Base-by-base conservation (phyloP, 306 rosid genomes). In the Sphenostylis stenocarpa region DNA sequence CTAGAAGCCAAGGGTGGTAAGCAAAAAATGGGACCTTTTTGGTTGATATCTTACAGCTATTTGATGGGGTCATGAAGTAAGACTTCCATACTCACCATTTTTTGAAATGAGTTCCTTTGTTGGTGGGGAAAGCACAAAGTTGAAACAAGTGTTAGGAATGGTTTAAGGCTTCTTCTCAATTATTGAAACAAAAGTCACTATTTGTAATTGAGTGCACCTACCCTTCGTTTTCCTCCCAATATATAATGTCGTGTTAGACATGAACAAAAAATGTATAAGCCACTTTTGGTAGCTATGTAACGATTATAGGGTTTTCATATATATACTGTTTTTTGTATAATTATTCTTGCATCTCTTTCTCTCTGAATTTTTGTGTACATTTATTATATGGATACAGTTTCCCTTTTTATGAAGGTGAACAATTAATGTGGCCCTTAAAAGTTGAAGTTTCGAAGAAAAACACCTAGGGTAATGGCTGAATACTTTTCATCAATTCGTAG, bases 41-140 rank as follows among this genome's bases (percentile, higher is more conserved):
- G 49, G 52, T 70, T 71, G 83, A 81, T 81, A 83, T 84, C 86
- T 72, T 84, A 89, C 87, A 86, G 91, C 94, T 79, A 77, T 34
- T 80, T 26, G 36, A 77, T 87, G 92, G 90, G 89, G 88, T 77
- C 90, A 38, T 36, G 15, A 29, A 58, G 20, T 48, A 82, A 78
- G 87, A 86, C 86, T 87, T 77, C 11, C 24, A 72, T 1, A 11
- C 67, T 20, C 43, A 14, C 14, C 36, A 8, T 58, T 55, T 33
- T 21, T 44, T 44, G 71, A 74, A 29, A 56, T 23, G 78, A 70
- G 45, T 64, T 81, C 44, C 23, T 47, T 75, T 64, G 28, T 15
- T 19, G 47, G 52, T 47, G 36, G 72, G 81, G 72, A 36, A 75
- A 63, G 28, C 34, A 23, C 57, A 3, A 57, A 57, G 51, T 28